Evolutionary conservation across 495 filamentous ascomycete genomes (phyloP).

Genomic region (Trichoderma erinaceum): DNA sequence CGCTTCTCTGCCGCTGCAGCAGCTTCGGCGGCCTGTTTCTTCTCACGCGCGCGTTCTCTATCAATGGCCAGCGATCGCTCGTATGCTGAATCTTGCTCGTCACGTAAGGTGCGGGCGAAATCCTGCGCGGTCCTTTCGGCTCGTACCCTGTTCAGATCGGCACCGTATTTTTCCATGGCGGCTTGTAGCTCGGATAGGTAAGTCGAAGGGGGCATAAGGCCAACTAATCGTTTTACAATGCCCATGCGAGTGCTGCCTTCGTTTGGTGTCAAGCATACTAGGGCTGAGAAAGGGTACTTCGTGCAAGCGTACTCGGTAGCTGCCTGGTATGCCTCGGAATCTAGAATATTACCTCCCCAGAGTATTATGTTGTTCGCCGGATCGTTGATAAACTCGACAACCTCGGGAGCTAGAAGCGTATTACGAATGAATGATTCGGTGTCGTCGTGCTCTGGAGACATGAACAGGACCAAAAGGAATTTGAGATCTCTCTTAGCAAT

Average conservation of each 20-base stretch:
- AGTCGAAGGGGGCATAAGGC: conserved; percentile 56
- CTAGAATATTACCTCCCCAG: conserved; percentile 87
- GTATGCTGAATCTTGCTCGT: conserved; percentile 86
- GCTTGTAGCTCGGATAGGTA: conserved; percentile 66
- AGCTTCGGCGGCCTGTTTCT: conserved; percentile 66
- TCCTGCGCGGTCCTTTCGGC: conserved; percentile 68
- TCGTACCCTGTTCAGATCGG: conserved; percentile 61
- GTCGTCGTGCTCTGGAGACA: conserved; percentile 91
- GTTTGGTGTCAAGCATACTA: conserved; percentile 76
- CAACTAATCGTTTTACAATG: conserved; percentile 66
- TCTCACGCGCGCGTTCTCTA: conserved; percentile 68
- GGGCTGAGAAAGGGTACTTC: conserved; percentile 81
- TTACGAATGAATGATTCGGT: conserved; percentile 75
- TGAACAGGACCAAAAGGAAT: conserved; percentile 75
- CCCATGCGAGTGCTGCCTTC: conserved; percentile 82
- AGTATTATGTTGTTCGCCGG: conserved; percentile 69
- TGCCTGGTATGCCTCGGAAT: conserved; percentile 91
- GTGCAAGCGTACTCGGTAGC: conserved; percentile 73
- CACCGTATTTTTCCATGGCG: conserved; percentile 62
- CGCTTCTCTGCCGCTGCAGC: conserved; percentile 50
- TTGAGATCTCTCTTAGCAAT: conserved; percentile 83
- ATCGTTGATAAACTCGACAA: conserved; percentile 65
- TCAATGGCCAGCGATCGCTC: conserved; percentile 85
- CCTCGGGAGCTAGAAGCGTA: conserved; percentile 70
- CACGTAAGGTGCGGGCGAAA: conserved; percentile 65